Base-by-base conservation (phyloP, 768 basidiomycete genomes). In the Tricholoma bakamatsutake region DNA sequence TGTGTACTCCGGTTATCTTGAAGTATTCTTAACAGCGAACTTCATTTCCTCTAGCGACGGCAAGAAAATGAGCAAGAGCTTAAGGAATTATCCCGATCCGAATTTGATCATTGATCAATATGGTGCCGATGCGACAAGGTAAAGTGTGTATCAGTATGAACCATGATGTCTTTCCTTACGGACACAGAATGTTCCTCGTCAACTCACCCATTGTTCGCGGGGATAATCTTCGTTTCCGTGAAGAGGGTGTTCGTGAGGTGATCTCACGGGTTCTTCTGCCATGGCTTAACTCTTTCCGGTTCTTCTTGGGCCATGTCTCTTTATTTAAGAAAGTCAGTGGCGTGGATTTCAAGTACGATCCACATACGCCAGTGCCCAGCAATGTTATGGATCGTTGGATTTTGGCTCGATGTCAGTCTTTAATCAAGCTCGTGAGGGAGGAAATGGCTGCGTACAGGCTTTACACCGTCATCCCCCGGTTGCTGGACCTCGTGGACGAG, bases 301-400 rank as follows among this genome's bases (percentile, higher is more conserved):
- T 99, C 83, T 97, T 98, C 83, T 79, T 98, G 48, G 93, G 92
- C n/a, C 95, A 98, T 68, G 90, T 84, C 34, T 86, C 85, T 3
- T 76, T 98, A 24, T 77, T 93, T 63, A 88, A 93, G 70, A 96
- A 96, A 68, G 82, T 82, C 18, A 80, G 80, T 8, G 85, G 85
- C 4, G 73, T 83, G 57, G 82, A 85, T 49, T 98, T 98, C 76
- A 75, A 79, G 59, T 98, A 98, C 71, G 82, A 97, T 65, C 80
- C 89, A n/a, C 84, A 93, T 62, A 90, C 90, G 0, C 80, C 87
- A 5, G 74, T 88, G 17, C 90, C 91, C 12, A 80, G 73, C 62
- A 99, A 98, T 67, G 94, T 98, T 65, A 98, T 98, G 96, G 97
- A 99, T 66, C 82, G 91, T 39, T 98, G 97, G 97, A 90, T 98